These are phyloP conservation scores for Penicillium pulvis DNA, from an alignment of 495 filamentous ascomycete genomes.

Conservation along the genomic window DNA sequence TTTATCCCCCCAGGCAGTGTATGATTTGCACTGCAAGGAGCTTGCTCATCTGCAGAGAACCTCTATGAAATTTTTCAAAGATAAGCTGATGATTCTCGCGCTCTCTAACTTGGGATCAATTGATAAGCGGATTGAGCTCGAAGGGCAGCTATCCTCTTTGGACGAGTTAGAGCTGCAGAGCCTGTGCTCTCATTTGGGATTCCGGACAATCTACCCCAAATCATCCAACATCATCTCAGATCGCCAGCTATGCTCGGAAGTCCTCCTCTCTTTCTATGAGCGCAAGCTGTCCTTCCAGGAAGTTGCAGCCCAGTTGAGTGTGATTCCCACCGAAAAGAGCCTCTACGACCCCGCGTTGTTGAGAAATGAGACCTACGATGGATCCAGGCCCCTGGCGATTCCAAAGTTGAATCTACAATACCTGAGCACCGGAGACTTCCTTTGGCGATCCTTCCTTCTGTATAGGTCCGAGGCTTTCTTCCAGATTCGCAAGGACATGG, in stretches of 20 bases:
- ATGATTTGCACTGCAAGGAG: conserved; percentile 73
- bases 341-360: conserved; percentile 87
- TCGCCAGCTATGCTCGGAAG: conserved; percentile 72
- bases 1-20: conserved; percentile 68
- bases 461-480: conserved; percentile 93
- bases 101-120: conserved; percentile 91
- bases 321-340: conserved; percentile 77
- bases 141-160: conserved; percentile 72
- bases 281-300: conserved; percentile 84
- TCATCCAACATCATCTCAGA: conserved; percentile 61
- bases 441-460: conserved; percentile 89
- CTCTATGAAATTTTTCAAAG: conserved; percentile 81
- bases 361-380: conserved; percentile 86
- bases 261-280: conserved; percentile 77
- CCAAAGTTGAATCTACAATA: conserved; percentile 97
- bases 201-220: conserved; percentile 79
- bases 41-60: conserved; percentile 81
- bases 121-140: conserved; percentile 74
- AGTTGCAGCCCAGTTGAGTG: conserved; percentile 63
- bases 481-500: conserved; percentile 88
- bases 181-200: conserved; percentile 70
- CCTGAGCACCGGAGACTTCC: conserved; percentile 89
- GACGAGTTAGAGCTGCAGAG: conserved; percentile 70
- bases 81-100: conserved; percentile 86
- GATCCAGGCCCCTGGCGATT: conserved; percentile 83